Evolutionary conservation across 164 flowering plant genomes (phyloP).

Genomic region (Umbilicus rupestris): DNA sequence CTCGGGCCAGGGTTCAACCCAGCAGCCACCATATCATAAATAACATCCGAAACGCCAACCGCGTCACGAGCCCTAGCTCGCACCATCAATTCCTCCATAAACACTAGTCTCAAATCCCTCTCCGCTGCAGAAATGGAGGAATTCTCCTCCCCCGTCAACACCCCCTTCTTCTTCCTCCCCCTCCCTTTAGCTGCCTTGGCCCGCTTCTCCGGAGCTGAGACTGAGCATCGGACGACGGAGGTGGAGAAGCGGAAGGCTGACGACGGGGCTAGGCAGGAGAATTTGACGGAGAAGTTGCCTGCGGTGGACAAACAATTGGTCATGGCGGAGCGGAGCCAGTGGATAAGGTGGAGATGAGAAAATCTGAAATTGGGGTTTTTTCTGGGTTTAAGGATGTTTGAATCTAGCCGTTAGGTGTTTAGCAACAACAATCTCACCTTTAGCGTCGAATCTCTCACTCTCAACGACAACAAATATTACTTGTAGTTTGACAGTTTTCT

Average conservation of each 20-base stretch:
- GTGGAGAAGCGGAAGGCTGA: slow-evolving; percentile 5
- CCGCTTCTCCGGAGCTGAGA: slow-evolving; percentile 19
- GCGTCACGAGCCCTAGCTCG: slow-evolving; percentile 53
- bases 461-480: too few species aligned
- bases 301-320: not conserved
- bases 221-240: slow-evolving; percentile 16
- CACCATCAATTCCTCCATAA: slow-evolving; percentile 92
- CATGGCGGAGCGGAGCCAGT: slow-evolving; percentile 2
- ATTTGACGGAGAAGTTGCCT: not conserved
- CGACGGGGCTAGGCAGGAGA: slow-evolving; percentile 12
- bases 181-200: slow-evolving; percentile 8
- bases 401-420: not conserved
- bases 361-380: not conserved
- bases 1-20: slow-evolving; percentile 83
- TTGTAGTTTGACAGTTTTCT: too few species aligned
- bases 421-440: not conserved
- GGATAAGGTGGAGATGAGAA: slow-evolving; percentile 1
- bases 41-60: slow-evolving; percentile 54
- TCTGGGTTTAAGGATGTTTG: not conserved
- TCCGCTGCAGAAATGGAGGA: slow-evolving; percentile 42
- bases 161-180: slow-evolving; percentile 20
- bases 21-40: slow-evolving; percentile 90
- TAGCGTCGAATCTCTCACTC: too few species aligned
- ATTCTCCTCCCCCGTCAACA: slow-evolving; percentile 19
- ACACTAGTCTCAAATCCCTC: slow-evolving; percentile 54